Conservation (phyloP, 2,329 filamentous ascomycete species). For the Cladosporium sp. region DNA sequence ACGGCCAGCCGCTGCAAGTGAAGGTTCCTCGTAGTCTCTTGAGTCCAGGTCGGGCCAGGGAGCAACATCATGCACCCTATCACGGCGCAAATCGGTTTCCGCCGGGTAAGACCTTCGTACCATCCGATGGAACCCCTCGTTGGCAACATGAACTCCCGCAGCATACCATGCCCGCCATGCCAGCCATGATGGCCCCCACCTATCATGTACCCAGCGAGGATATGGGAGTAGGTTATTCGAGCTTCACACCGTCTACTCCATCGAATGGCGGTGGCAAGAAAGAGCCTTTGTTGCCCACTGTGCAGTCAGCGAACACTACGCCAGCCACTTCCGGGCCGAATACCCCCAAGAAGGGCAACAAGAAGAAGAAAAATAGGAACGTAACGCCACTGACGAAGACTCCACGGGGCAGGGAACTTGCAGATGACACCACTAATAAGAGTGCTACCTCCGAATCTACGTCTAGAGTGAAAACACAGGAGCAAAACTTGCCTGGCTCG, state of each 20-base stretch:
- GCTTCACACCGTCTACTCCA: not conserved
- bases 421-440: too few species aligned
- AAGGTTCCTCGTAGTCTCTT: not conserved
- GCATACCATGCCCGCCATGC: not conserved
- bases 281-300: not conserved
- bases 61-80: not conserved
- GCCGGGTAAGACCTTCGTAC: not conserved
- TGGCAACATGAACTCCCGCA: not conserved
- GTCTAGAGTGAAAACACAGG: too few species aligned
- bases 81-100: not conserved
- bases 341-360: conserved; percentile 18
- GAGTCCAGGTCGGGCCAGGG: not conserved
- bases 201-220: not conserved
- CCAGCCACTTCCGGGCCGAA: conserved; percentile 17
- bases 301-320: conserved; percentile 15
- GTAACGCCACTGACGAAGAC: not conserved
- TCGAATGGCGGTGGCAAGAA: not conserved
- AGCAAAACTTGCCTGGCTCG: too few species aligned
- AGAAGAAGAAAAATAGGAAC: conserved; percentile 14
- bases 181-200: not conserved
- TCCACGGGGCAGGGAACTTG: too few species aligned
- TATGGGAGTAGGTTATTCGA: not conserved
- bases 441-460: too few species aligned
- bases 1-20: not conserved
- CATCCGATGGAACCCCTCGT: not conserved